A percentile compares a stretch with the other conserved stretches of the same genome.
Conservation (phyloP, 345 rosid species). For the Gossypium rotundifolium region DNA sequence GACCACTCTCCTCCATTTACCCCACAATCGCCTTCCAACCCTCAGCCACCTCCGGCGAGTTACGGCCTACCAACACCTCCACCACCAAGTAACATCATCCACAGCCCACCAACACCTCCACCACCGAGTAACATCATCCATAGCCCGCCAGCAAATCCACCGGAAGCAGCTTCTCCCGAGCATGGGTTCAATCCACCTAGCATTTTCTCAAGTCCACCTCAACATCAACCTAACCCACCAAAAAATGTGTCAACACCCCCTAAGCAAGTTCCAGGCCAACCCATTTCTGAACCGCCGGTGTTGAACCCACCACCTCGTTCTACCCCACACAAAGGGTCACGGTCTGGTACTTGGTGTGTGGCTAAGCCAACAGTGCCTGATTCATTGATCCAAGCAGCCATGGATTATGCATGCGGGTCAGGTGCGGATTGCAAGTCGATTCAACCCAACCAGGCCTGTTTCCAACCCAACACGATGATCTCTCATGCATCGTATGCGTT, state of each 20-base stretch:
- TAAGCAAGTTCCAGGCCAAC: constrained; percentile 4
- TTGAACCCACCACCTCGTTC: constrained; percentile 13
- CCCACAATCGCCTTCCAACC: not conserved
- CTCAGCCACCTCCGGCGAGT: constrained; percentile 12
- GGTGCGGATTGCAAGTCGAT: constrained; percentile 41
- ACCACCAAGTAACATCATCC: not conserved
- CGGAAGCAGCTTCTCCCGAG: not conserved
- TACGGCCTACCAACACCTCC: not conserved
- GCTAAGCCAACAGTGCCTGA: constrained; percentile 39
- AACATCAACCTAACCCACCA: constrained; percentile 13
- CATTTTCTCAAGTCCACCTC: constrained; percentile 11
- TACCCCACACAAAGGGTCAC: constrained; percentile 13
- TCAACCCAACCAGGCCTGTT: constrained; percentile 32
- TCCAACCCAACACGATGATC: constrained; percentile 34
- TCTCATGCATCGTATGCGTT: constrained; percentile 46
- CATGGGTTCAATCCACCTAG: not conserved
- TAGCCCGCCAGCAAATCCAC: constrained; percentile 13
- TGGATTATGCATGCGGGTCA: constrained; percentile 49
- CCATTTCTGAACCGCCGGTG: not conserved
- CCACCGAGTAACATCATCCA: not conserved
- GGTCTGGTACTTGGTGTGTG: constrained; percentile 34
- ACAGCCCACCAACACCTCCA: not conserved
- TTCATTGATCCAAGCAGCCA: constrained; percentile 26
- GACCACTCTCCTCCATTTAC: constrained; percentile 8
- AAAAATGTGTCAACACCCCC: not conserved